phyloP scores from a whole-genome alignment of 2,329 filamentous ascomycete species.

The Plenodomus tracheiphilus region DNA sequence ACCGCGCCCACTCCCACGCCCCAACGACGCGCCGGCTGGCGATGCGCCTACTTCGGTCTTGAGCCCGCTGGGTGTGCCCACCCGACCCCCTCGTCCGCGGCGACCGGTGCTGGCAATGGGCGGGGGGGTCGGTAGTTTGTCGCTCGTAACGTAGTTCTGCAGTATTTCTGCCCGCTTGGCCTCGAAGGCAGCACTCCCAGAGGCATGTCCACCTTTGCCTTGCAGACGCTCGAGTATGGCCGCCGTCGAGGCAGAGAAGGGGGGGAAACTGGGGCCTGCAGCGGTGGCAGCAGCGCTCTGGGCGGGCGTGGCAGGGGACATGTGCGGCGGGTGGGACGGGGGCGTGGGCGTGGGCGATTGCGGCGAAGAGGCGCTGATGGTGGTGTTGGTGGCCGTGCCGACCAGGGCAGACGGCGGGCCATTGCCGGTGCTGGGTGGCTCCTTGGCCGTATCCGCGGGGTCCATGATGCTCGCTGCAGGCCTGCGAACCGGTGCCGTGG shows the following conservation, averaged over 20 bases:
- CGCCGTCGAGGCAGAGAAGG: conserved; percentile 46
- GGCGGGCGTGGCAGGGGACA: conserved; percentile 26
- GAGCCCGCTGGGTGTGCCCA: conserved; percentile 34
- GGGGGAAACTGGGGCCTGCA: conserved; percentile 26
- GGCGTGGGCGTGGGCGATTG: conserved; percentile 24
- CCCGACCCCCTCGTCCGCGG: conserved; percentile 40
- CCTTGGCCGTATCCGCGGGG: conserved; percentile 9
- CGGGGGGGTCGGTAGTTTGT: conserved; percentile 46
- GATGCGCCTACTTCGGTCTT: conserved; percentile 36
- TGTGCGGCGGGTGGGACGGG: conserved; percentile 34
- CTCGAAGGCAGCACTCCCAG: conserved; percentile 48
- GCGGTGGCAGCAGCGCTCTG: conserved; percentile 12
- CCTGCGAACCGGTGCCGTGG: conserved; percentile 14
- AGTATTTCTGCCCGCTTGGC: conserved; percentile 52
- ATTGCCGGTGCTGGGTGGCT: conserved; percentile 5
- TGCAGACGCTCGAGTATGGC: conserved; percentile 47
- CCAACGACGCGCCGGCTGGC: conserved; percentile 25
- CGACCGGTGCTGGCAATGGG: conserved; percentile 34
- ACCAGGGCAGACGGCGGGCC: conserved; percentile 15
- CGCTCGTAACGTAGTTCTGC: conserved; percentile 50
- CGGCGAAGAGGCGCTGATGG: conserved; percentile 12
- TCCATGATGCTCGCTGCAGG: conserved; percentile 20
- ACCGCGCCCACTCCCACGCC: conserved; percentile 43
- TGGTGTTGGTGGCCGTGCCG: conserved; percentile 22
- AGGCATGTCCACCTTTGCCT: conserved; percentile 38